Percentiles rank a stretch among this genome's conserved stretches.
phyloP scores from a whole-genome alignment of 2,329 filamentous ascomycete species.

The Cladophialophora chaetospira region DNA sequence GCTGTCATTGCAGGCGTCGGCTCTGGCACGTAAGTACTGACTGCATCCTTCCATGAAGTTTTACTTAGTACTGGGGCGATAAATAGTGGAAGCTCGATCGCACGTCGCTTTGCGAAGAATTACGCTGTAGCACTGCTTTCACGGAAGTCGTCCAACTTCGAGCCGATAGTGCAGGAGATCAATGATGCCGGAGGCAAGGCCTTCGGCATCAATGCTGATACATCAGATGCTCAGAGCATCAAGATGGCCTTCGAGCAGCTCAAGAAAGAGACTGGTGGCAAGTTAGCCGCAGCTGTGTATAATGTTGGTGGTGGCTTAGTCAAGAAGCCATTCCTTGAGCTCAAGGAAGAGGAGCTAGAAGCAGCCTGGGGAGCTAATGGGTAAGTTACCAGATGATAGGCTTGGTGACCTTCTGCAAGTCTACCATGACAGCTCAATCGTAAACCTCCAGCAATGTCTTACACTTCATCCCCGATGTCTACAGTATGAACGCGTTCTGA shows the following conservation, averaged over 20 bases:
- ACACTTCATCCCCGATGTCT: not conserved
- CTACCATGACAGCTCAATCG: too few relatives aligned
- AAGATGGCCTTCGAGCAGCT: slow-evolving; percentile 57
- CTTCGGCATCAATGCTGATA: slow-evolving; percentile 62
- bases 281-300: slow-evolving; percentile 57
- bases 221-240: slow-evolving; percentile 56
- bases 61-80: too few relatives aligned
- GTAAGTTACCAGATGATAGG: slow-evolving; percentile 38
- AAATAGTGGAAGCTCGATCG: slow-evolving; percentile 60
- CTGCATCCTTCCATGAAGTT: too few relatives aligned
- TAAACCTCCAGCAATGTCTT: too few relatives aligned
- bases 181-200: slow-evolving; percentile 60
- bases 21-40: too few relatives aligned
- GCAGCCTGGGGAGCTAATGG: slow-evolving; percentile 53
- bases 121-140: slow-evolving; percentile 64
- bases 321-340: slow-evolving; percentile 63
- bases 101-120: slow-evolving; percentile 58
- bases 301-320: slow-evolving; percentile 61
- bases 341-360: slow-evolving; percentile 60
- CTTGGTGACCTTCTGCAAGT: too few relatives aligned
- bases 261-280: slow-evolving; percentile 53
- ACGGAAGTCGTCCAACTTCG: slow-evolving; percentile 59
- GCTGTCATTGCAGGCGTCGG: too few relatives aligned
- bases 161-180: slow-evolving; percentile 60
- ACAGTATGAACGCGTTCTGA: not conserved